Evolutionary conservation across 768 basidiomycete genomes (phyloP), one percentile per base, ranked within the genome.

Genomic region (Boletus bicolor): DNA sequence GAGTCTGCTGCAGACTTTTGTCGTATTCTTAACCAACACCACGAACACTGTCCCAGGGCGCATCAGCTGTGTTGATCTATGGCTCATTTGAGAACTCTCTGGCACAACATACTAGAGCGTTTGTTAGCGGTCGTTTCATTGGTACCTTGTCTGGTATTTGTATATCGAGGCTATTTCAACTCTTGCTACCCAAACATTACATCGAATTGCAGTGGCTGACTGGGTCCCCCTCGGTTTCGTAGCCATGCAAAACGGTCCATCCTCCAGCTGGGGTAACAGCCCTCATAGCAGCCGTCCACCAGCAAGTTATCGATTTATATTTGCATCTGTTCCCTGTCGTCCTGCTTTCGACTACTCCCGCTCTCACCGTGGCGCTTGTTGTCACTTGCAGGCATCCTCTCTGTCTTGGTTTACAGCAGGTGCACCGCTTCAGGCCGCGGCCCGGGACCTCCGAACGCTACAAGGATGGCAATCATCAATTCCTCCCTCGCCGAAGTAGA

Each of bases 231-330:
- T 73, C 79, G 0, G 77, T 75, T 50, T 80, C 37, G 77, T 80
- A 17, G 62, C 72, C 24, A 82, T 83, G 82, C 79, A 82, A 58
- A 19, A 19, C 19, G 19, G 19, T 75, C 9, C 82, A 83, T 62
- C 82, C 82, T 3, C 82, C 82, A 21, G 81, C 80, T 49, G 83
- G 82, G 54, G 82, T 80, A n/a, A 82, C 81, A 1, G 80, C 82
- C 21, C 70, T 83, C 35, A 69, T 83, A 10, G 76, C 80, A 19
- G 73, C 77, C 2, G 64, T 79, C 28, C 77, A 75, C 60, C 56
- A 69, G 14, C 71, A 78, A 15, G 65, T 80, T 17, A 64, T 77
- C 17, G 58, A 66, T n/a, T 63, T 82, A 44, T 77, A 76, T 12
- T 82, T 81, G 82, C 78, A 81, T 59, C 78, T 80, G 55, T 69